Evolutionary conservation across 176 grass and related monocot genomes (phyloP), one percentile per base, ranked within the genome.

Genomic region (Triticum urartu): DNA sequence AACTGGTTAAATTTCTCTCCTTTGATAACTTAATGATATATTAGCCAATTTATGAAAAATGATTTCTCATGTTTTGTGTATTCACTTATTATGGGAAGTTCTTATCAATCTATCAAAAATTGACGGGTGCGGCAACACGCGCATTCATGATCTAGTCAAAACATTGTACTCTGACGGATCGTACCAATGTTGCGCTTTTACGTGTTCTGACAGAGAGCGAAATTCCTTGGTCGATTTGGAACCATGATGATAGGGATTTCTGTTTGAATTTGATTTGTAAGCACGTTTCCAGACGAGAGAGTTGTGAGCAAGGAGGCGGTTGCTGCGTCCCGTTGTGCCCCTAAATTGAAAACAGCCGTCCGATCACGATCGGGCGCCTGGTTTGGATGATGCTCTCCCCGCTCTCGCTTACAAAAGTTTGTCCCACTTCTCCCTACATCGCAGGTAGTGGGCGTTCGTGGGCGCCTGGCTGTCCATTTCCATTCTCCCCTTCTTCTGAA

Each of bases 391-490:
- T 4, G 11, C 2, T 11, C 58, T 39, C 59, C 81, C 10, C 28
- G 10, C 39, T 63, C 75, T 18, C n/a, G 20, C 14, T 35, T 43
- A 26, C 11, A 68, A n/a, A n/a, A n/a, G 4, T 42, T 34, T 26
- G 28, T 32, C 26, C 80, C 80, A 83, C 86, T 3, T 34, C 86
- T 69, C 80, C 80, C 77, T 75, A 43, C 11, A 86, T 83, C 17
- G 7, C 63, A 81, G 84, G 79, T 25, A 1, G 84, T 80, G 66
- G 43, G 70, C 10, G 83, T 62, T 77, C 48, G 83, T 85, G 88
- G 24, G n/a, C 81, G 38, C 22, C 36, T 2, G 5, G 11, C 0
- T 43, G 48, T 59, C 24, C 33, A 58, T 24, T 4, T n/a, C 20
- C 52, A 72, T 67, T 59, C 48, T 24, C 52, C 6, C 17, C 20